Base-by-base conservation (phyloP, 208 protist species). In the Leishmania tropica region DNA sequence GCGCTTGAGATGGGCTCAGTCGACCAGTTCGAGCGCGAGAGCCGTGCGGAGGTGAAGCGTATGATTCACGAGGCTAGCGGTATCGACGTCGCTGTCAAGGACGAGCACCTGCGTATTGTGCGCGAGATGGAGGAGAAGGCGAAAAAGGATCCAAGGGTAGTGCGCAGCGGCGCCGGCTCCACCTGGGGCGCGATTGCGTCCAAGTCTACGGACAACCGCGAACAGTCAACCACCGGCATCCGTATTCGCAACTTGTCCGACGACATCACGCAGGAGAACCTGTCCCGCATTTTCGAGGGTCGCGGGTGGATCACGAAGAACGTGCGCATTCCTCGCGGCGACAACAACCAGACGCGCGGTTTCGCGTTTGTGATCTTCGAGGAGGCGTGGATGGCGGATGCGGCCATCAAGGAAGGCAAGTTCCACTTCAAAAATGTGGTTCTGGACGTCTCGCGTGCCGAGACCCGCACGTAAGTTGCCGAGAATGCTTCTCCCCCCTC, bases 351-450 rank as follows among this genome's bases (percentile, higher is more conserved):
- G 77, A 87, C 86, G 77, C 87, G 86, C 64, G 95, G 95, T 13
- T 97, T 93, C 79, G 91, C 90, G n/a, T 97, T 96, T 53, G 89
- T 97, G 62, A 92, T 90, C 0, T 97, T 94, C 81, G 76, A 75
- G n/a, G 84, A 88, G 47, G 48, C 85, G 80, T 83, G 83, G 81
- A 88, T 87, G 83, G 84, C 81, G 62, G 84, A 91, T 40, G 74
- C 76, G 37, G 87, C 86, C 13, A 81, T 94, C 28, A 82, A 86
- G 77, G 70, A 70, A 28, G 58, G 60, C 13, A 79, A 76, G 42
- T 86, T 87, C 81, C 83, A 83, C 70, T 97, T 95, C 91, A 97
- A 97, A 88, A 96, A 96, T 73, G 91, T 92, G 6, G 92, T 95
- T 56, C 88, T 97, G 77, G 82, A 85, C 65, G 89, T 95, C 56